Evolutionary conservation across 441 rosid species (phyloP), one percentile per base, ranked within the genome.

Genomic region (Hura crepitans): DNA sequence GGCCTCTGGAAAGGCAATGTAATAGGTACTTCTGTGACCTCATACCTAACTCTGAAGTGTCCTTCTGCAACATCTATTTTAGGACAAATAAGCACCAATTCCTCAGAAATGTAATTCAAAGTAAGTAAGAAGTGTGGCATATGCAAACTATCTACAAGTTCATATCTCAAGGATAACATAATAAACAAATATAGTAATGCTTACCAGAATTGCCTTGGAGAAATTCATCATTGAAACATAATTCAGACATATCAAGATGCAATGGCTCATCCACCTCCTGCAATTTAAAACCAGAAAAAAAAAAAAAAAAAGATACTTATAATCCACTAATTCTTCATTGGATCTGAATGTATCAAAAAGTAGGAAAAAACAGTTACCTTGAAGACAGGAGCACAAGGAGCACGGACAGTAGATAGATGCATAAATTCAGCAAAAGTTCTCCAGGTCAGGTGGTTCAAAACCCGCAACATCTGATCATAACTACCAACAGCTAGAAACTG

Each of bases 341-440:
- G 45, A 70, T 57, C 42, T 37, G 57, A 50, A 47, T 66, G 23
- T 28, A 33, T n/a, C 14, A 25, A n/a, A 51, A 51, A 46, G 64
- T 35, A 56, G 60, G 39, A 33, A 46, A 62, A 72, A 54, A 8
- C 47, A 65, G 23, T 66, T 67, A 87, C 99, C 92, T 87, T 95
- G 77, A 95, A 92, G 70, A 92, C 86, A 75, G 98, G 89, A 74
- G 99, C 95, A 80, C 71, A 92, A 75, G 97, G 98, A 25, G 85
- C 85, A 45, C 95, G 96, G 59, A 95, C 91, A 12, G 84, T 86
- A 63, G 96, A 89, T 68, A 90, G 78, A 78, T 95, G 99, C 81
- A 82, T 80, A 71, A 95, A 92, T 79, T 95, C 99, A 20, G 98
- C 98, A 75, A 95, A 95, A n/a, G 95, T 90, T 82, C 90, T 95